Evolutionary conservation across 306 rosid species (phyloP).

Genomic region (Begonia fuchsioides): DNA sequence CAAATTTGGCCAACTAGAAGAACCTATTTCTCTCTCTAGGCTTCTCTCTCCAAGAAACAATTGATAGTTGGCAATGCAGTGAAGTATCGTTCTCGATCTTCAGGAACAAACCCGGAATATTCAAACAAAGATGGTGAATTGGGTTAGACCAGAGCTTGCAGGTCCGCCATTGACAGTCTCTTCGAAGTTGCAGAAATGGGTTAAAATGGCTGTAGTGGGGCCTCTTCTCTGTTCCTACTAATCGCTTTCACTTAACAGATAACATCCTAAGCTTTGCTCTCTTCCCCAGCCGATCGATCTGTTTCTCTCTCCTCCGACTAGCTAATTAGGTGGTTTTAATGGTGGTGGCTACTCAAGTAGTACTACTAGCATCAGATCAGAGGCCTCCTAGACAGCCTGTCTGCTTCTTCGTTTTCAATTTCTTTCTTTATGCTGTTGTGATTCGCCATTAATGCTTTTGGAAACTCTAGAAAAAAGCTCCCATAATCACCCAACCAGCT

Average conservation of each 20-base stretch:
- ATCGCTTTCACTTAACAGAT: slow-evolving; percentile 37
- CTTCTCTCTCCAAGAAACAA: too few species aligned
- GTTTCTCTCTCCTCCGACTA: background rate
- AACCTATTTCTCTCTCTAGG: too few species aligned
- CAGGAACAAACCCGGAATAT: too few species aligned
- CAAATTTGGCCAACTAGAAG: too few species aligned
- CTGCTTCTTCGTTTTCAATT: slow-evolving; percentile 6
- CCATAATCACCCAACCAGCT: slow-evolving; percentile 18
- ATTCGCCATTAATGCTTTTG: slow-evolving; percentile 27
- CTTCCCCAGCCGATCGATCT: background rate
- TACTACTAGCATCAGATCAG: slow-evolving; percentile 1
- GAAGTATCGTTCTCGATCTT: too few species aligned
- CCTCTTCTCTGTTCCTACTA: slow-evolving; percentile 5
- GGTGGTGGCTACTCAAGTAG: slow-evolving; percentile 12
- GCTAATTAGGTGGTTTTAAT: slow-evolving; percentile 10
- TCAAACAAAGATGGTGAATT: too few species aligned
- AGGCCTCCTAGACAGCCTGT: slow-evolving; percentile 8
- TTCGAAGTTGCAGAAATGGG: too few species aligned
- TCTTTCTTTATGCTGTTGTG: slow-evolving; percentile 8
- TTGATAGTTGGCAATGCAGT: too few species aligned
- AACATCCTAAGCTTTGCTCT: slow-evolving; percentile 2
- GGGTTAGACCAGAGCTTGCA: too few species aligned
- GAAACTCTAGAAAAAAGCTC: slow-evolving; percentile 8
- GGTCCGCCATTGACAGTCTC: too few species aligned
- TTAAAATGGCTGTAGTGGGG: too few species aligned